Base-by-base conservation (phyloP, 805 yeast genomes). In the Suhomyces kilbournensis region DNA sequence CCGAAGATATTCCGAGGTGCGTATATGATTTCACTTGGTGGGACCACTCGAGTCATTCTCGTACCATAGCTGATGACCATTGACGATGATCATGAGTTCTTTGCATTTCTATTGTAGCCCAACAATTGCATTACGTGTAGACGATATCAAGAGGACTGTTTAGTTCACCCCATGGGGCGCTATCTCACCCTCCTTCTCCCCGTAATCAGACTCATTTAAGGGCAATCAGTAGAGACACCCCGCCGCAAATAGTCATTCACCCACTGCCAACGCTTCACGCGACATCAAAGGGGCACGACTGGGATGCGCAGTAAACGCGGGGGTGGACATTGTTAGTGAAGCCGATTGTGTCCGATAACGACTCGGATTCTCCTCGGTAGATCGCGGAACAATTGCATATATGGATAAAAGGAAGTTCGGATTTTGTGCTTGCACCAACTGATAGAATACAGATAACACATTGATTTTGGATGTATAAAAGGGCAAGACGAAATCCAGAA, bases 301-400 rank as follows among this genome's bases (percentile, higher is more conserved):
- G 43, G 28, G 19, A 42, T 4, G n/a, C 4, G 22, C 12, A 22
- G 17, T 19, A 20, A 14, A 23, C 45, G 22, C 45, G 45, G 45
- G 28, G 19, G 45, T 20, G 7, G 22, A 14, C n/a, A 17, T 20
- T 20, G 19, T 20, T n/a, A 42, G 22, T 42, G 14, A 25, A 23
- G 45, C 45, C 45, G 45, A 23, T 14, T 42, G 45, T 12, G 26
- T 14, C 45, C 45, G 30, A 23, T 14, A 20, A 9, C 6, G 28
- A 14, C 14, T 20, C 45, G 45, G 45, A 42, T 22, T 23, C 30
- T 22, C 48, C 48, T 46, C 48, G 48, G 48, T 23, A 46, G 17
- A 42, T 30, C 9, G 20, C 28, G 43, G 48, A 22, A 38, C 42
- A 38, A 38, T 17, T 14, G 20, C 23, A 17, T 7, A 19, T 10